Percentiles rank a stretch among this genome's conserved stretches.
Evolutionary conservation across 2,329 filamentous ascomycete species (phyloP).

Genomic region (Sporothrix variecibatus): DNA sequence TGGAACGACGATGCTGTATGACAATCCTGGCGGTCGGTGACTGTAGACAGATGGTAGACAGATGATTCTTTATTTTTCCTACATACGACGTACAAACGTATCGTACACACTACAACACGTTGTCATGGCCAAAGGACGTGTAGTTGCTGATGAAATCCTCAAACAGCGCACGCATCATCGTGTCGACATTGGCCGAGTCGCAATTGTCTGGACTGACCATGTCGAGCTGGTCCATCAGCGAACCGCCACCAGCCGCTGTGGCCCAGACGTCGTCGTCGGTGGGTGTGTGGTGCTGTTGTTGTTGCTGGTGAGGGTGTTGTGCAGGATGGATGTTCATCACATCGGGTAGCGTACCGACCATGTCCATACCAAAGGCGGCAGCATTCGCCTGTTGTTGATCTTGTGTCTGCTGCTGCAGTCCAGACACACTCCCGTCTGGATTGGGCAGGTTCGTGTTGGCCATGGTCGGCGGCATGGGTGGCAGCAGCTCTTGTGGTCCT

Average conservation of each 20-base stretch:
- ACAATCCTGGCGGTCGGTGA: too few relatives aligned
- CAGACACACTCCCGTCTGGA: neutral
- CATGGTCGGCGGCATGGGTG: neutral
- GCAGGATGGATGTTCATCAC: neutral
- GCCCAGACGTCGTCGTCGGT: conserved; percentile 6
- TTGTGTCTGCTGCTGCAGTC: neutral
- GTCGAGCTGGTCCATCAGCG: conserved; percentile 14
- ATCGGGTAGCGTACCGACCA: neutral
- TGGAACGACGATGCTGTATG: neutral
- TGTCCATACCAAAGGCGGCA: neutral
- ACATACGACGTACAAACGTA: neutral
- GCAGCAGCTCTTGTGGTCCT: neutral
- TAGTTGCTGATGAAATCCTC: neutral
- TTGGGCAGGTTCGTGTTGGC: neutral
- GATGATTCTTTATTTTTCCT: neutral
- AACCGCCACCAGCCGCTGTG: neutral
- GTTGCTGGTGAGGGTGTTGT: neutral
- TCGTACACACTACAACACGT: neutral
- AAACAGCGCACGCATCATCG: conserved; percentile 9
- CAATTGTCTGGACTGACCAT: conserved; percentile 8
- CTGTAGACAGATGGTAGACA: too few relatives aligned
- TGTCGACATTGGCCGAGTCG: neutral
- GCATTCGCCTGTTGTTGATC: neutral
- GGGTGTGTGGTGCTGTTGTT: neutral
- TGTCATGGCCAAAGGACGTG: neutral